Base-by-base conservation (phyloP, 164 flowering plant genomes). In the Santalum album region DNA sequence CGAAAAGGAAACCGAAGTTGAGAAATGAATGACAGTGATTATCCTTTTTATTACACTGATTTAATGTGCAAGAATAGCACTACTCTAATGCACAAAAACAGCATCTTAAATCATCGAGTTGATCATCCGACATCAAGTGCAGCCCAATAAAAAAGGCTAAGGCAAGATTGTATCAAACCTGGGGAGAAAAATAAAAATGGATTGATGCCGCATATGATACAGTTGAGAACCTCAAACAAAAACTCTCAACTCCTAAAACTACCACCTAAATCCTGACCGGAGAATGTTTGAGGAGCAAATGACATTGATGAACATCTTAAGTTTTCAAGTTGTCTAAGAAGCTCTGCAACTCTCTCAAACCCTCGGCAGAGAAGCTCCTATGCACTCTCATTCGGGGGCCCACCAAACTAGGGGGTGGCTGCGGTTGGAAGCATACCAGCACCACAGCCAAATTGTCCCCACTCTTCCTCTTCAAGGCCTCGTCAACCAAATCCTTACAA, bases 281-380 rank as follows among this genome's bases (percentile, higher is more conserved):
- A 38, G 17, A 38, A 38, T 6, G 36, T 12, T 32, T 32, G n/a
- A n/a, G n/a, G n/a, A 6, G 7, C 36, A 38, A 38, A 38, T 19
- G 25, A 10, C 49, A 40, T 14, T 21, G 17, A 36, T 53, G 22
- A 27, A 7, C 62, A 55, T 66, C 61, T 75, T 56, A 79, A 52
- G 47, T 65, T 11, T 57, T 70, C 57, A 91, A 71, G 61, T 73
- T 69, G 55, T 87, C 92, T 64, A 91, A 68, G 72, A 81, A 78
- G 78, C 96, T 66, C 58, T 86, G 96, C 79, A 91, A 56, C 75
- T 91, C 96, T 58, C 69, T 81, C 68, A 91, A 61, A 21, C 95
- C 96, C 61, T 88, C 94, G 0, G 95, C 96, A 2, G 95, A 92
- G 29, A 92, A 75, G 72, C 98, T 89, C 54, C 98, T 61, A 3